Conservation (phyloP, 345 rosid species). For the Melaleuca alternifolia region DNA sequence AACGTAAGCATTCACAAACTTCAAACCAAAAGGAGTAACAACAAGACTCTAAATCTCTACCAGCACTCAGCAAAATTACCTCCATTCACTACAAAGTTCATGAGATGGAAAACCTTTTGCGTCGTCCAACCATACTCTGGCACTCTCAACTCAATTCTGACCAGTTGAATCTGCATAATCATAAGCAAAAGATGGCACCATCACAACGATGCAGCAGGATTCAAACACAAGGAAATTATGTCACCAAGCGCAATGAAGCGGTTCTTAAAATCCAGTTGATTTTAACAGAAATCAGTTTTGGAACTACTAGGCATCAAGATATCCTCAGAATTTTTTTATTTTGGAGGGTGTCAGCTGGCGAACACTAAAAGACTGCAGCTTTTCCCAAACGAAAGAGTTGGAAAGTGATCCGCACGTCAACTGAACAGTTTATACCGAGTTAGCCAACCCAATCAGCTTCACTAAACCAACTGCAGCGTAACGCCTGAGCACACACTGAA, state of each 20-base stretch:
- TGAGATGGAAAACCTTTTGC: conserved; percentile 96
- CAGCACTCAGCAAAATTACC: conserved; percentile 34
- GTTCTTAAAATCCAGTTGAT: not conserved
- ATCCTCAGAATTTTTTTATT: not conserved
- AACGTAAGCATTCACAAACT: not conserved
- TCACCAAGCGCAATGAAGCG: not conserved
- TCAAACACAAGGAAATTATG: not conserved
- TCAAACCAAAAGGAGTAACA: not conserved
- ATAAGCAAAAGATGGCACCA: not conserved
- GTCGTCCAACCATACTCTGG: conserved; percentile 99
- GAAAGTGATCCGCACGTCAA: not conserved
- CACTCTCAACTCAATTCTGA: conserved; percentile 88
- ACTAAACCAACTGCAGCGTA: not conserved
- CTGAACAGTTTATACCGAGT: not conserved
- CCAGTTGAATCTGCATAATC: conserved; percentile 59
- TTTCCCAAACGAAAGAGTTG: not conserved
- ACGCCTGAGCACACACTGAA: not conserved
- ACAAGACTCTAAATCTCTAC: not conserved
- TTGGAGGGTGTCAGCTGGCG: not conserved
- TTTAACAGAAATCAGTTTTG: not conserved
- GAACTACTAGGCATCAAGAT: not conserved
- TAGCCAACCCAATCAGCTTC: not conserved
- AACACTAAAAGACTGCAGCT: not conserved
- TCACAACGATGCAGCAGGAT: not conserved
- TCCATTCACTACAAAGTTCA: conserved; percentile 97